A percentile compares a stretch with the other conserved stretches of the same genome.
These are phyloP conservation scores for Xerocomus amazonicus DNA, from an alignment of 1,284 basidiomycete genomes.

Conservation along the genomic window DNA sequence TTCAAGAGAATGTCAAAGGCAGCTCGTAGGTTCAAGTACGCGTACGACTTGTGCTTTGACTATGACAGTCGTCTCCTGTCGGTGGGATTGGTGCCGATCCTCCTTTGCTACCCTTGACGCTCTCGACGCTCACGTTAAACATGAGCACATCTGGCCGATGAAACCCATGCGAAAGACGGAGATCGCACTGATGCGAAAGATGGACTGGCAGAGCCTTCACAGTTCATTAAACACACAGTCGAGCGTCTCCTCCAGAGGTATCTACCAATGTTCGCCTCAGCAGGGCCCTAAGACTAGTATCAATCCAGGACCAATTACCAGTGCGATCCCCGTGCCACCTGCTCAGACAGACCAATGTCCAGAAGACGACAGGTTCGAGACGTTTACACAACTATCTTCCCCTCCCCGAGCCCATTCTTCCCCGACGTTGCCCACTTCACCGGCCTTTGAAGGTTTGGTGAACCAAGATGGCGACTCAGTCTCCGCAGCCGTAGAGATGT, in stretches of 20 bases:
- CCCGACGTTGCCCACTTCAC: conserved; percentile 25
- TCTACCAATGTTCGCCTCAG: neutral
- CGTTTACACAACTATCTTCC: conserved; percentile 30
- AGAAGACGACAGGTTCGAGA: conserved; percentile 8
- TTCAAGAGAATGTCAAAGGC: neutral
- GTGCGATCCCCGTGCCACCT: neutral
- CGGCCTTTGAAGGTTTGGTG: conserved; percentile 30
- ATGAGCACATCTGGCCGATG: conserved; percentile 43
- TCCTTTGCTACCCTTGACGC: conserved; percentile 37
- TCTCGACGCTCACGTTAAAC: conserved; percentile 44
- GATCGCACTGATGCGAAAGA: conserved; percentile 29
- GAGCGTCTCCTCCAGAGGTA: conserved; percentile 20
- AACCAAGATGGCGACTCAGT: conserved; percentile 6
- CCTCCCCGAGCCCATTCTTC: conserved; percentile 24
- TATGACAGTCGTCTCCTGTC: conserved; percentile 30
- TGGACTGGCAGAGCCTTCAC: conserved; percentile 36
- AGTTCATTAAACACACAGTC: conserved; percentile 23
- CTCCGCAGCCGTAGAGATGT: conserved; percentile 19
- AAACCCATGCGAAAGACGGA: conserved; percentile 33
- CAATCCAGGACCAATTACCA: conserved; percentile 9
- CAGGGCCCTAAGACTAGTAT: conserved; percentile 5
- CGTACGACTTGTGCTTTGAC: neutral
- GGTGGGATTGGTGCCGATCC: conserved; percentile 49
- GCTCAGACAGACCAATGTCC: neutral
- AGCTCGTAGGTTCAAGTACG: too few species aligned